phyloP scores from a whole-genome alignment of 352 stramenopile species.

The Pseudoperonospora humuli region DNA sequence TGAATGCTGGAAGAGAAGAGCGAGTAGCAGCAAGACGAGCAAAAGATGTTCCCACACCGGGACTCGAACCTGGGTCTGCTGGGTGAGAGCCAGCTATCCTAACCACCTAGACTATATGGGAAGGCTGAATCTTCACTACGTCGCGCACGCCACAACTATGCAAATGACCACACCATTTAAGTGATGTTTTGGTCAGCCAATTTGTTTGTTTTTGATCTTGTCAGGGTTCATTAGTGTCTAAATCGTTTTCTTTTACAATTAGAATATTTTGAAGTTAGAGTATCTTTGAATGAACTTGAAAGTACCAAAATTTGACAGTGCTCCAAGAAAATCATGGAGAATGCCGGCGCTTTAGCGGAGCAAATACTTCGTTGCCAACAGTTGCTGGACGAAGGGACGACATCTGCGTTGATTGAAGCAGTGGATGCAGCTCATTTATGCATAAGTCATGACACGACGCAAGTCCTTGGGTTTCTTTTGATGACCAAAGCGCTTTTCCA shows the following conservation, averaged over 20 bases:
- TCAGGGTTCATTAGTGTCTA: no score
- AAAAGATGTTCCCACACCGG: constrained; percentile 21
- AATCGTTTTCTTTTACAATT: no score
- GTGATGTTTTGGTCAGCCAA: no score
- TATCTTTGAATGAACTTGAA: no score
- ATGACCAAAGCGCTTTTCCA: constrained; percentile 29
- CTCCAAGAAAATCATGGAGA: neutral
- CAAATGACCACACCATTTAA: no score
- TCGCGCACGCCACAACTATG: no score
- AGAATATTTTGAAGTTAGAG: no score
- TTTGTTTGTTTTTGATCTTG: no score
- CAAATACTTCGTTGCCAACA: constrained; percentile 19
- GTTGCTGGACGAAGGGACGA: constrained; percentile 20
- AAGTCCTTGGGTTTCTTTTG: constrained; percentile 26
- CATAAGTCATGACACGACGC: constrained; percentile 16
- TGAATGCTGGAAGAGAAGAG: neutral
- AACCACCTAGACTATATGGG: constrained; percentile 28
- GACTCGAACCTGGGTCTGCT: constrained; percentile 20
- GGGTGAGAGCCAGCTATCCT: constrained; percentile 23
- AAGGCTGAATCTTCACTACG: no score
- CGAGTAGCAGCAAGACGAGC: constrained; percentile 1
- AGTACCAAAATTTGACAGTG: no score
- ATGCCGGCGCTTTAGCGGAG: neutral
- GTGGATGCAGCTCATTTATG: constrained; percentile 21
- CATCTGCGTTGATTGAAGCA: constrained; percentile 19